Percentiles rank a stretch among this genome's conserved stretches.
Conservation (phyloP, 2,329 filamentous ascomycete genomes). For the Fusarium pininemorale region DNA sequence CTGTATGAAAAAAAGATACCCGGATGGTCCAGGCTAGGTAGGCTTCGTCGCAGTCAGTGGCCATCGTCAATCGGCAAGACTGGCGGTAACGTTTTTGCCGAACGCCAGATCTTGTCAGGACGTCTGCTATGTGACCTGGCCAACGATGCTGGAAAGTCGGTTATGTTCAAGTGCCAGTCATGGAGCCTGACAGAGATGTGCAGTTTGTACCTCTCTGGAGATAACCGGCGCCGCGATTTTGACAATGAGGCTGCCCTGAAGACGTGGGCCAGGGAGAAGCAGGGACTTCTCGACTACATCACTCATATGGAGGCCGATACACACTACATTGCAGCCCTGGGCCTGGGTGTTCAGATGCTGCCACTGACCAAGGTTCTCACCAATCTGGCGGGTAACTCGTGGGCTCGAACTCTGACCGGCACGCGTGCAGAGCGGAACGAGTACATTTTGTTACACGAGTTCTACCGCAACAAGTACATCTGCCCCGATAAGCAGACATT, state of each 20-base stretch:
- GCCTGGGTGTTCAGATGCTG: slow-evolving; percentile 88
- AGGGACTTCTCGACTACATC: slow-evolving; percentile 91
- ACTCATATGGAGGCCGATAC: slow-evolving; percentile 95
- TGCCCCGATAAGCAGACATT: slow-evolving; percentile 93
- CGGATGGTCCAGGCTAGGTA: slow-evolving; percentile 92
- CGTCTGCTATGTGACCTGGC: slow-evolving; percentile 91
- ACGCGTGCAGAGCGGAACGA: slow-evolving; percentile 98
- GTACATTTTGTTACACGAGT: slow-evolving; percentile 98
- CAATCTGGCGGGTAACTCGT: slow-evolving; percentile 96
- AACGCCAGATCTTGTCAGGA: slow-evolving; percentile 88
- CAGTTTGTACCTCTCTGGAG: slow-evolving; percentile 81
- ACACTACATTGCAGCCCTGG: slow-evolving; percentile 92
- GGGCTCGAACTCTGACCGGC: slow-evolving; percentile 94
- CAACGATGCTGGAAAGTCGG: slow-evolving; percentile 96
- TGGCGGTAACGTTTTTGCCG: slow-evolving; percentile 90
- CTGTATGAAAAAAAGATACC: slow-evolving; percentile 90
- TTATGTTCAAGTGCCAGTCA: slow-evolving; percentile 96
- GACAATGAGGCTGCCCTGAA: slow-evolving; percentile 89
- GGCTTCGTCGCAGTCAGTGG: slow-evolving; percentile 86
- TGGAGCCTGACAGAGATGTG: slow-evolving; percentile 99
- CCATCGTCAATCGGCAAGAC: slow-evolving; percentile 86
- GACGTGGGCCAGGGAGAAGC: slow-evolving; percentile 80
- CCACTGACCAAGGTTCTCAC: slow-evolving; percentile 94
- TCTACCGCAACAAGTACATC: slow-evolving; percentile 96
- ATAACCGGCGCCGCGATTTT: slow-evolving; percentile 79